Percentiles rank a stretch among this genome's conserved stretches.
phyloP scores from a whole-genome alignment of 148 eudicot species.

The Vaccinium vitisidaea region DNA sequence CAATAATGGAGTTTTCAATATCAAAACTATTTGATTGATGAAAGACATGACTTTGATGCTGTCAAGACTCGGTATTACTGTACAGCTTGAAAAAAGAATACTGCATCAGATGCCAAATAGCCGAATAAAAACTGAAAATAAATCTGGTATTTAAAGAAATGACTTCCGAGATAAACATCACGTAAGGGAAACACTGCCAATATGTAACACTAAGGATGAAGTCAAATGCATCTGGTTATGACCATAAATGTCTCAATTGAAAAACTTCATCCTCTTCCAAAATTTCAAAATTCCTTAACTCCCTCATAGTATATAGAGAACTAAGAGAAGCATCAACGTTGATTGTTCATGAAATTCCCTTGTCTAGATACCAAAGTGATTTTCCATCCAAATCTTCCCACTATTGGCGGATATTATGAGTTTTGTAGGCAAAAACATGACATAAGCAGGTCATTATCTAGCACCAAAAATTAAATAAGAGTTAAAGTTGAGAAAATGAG shows the following conservation, averaged over 20 bases:
- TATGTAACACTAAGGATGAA: background rate
- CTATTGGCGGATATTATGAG: background rate
- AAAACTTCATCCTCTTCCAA: background rate
- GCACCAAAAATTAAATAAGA: background rate
- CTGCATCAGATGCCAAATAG: background rate
- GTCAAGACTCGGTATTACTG: background rate
- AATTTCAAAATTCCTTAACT: background rate
- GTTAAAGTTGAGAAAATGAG: conserved; percentile 2
- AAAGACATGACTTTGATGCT: background rate
- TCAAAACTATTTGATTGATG: background rate
- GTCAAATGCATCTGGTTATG: background rate
- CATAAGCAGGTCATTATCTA: background rate
- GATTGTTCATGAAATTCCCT: background rate
- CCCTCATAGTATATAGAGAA: background rate
- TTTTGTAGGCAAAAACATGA: background rate
- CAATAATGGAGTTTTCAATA: background rate
- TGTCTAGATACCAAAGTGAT: background rate
- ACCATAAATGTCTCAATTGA: background rate
- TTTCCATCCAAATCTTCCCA: background rate
- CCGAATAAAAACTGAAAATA: background rate
- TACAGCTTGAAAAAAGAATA: background rate
- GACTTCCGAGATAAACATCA: background rate
- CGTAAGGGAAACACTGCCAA: background rate
- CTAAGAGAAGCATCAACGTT: conserved; percentile 3
- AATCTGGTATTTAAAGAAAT: background rate